A percentile compares a stretch with the other conserved stretches of the same genome.
phyloP scores from a whole-genome alignment of 805 yeast species.

The Priceomyces haplophilus region DNA sequence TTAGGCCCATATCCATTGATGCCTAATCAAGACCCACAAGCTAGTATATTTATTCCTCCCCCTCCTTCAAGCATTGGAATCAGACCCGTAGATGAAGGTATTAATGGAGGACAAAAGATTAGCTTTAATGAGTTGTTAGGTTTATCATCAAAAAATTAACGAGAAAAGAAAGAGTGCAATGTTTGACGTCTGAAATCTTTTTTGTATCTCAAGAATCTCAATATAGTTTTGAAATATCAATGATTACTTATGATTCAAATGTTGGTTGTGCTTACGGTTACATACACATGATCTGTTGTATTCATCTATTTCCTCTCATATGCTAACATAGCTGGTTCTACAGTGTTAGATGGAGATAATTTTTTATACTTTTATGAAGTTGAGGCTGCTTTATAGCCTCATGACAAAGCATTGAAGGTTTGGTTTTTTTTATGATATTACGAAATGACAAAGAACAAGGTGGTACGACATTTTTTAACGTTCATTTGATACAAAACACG shows the following conservation, averaged over 20 bases:
- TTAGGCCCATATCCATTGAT: constrained; percentile 4
- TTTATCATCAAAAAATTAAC: constrained; percentile 20
- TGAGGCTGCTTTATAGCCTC: neutral
- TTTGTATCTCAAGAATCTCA: no score
- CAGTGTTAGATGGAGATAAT: neutral
- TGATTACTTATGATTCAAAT: neutral
- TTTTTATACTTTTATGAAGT: no score
- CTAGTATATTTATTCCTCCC: constrained; percentile 8
- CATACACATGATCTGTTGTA: neutral
- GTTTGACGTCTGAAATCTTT: neutral
- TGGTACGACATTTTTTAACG: no score
- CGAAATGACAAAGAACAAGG: no score
- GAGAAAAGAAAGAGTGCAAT: no score
- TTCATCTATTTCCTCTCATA: neutral
- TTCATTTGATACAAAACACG: no score
- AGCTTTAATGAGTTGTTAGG: constrained; percentile 40
- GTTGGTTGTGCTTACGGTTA: neutral
- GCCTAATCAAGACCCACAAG: constrained; percentile 7
- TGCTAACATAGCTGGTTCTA: neutral
- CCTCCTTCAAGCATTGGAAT: constrained; percentile 3
- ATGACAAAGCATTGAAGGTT: neutral
- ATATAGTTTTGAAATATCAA: neutral
- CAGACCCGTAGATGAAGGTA: constrained; percentile 1
- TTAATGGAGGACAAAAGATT: constrained; percentile 33
- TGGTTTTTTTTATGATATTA: neutral